A percentile compares a stretch with the other conserved stretches of the same genome.
These are phyloP conservation scores for Rhododendron simsii DNA, from an alignment of 148 eudicot species.

Conservation along the genomic window DNA sequence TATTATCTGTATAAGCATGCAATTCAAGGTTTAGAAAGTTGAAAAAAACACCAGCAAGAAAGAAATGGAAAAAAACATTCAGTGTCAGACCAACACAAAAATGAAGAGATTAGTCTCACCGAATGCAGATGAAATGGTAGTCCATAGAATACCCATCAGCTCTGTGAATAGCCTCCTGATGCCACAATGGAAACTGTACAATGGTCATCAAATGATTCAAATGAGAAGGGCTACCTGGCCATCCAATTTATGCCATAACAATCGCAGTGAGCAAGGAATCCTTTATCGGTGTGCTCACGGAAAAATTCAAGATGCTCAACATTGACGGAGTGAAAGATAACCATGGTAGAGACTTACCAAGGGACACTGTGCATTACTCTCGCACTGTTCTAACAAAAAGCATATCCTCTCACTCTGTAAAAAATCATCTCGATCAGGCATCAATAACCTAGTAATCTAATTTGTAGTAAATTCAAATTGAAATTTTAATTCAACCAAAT, in stretches of 20 bases:
- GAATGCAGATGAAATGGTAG: slow-evolving; percentile 86
- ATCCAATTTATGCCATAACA: background rate
- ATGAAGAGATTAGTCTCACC: slow-evolving; percentile 30
- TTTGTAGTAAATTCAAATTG: no score
- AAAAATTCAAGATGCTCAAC: no score
- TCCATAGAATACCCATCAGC: slow-evolving; percentile 95
- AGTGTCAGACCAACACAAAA: background rate
- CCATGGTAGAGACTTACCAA: no score
- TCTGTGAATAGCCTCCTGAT: slow-evolving; percentile 92
- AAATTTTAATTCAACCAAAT: no score
- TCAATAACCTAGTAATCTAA: no score
- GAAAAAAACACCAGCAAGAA: background rate
- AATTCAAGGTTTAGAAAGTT: background rate
- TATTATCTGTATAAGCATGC: slow-evolving; percentile 41
- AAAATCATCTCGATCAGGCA: no score
- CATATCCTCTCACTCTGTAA: no score
- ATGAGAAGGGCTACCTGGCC: background rate
- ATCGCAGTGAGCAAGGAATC: background rate
- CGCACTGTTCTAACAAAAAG: no score
- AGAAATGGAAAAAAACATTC: background rate
- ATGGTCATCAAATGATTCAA: background rate
- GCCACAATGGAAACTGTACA: slow-evolving; percentile 87
- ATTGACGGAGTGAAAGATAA: no score
- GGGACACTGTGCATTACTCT: no score
- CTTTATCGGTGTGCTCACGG: no score